Evolutionary conservation across 352 stramenopile species (phyloP), one percentile per base, ranked within the genome.

Genomic region (Albugo laibachii): DNA sequence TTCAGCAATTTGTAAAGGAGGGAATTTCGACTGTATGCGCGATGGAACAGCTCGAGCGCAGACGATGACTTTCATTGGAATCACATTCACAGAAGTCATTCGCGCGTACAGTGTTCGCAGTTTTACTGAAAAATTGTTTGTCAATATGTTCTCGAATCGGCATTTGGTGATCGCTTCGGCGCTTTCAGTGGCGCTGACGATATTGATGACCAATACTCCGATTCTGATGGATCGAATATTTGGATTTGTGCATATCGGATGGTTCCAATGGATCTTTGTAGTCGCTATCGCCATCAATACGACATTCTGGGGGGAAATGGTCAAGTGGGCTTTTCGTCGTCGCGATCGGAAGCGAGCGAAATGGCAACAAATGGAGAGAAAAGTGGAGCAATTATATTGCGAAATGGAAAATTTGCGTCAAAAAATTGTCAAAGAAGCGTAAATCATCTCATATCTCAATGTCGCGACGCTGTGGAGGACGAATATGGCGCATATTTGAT

Each of bases 401-500:
- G 73, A 85, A 50, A 73, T 85, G 24, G 24, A 31, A 31, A 31
- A 8, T 31, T 10, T 31, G 24, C 24, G 24, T 31, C 24, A 31
- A 8, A 31, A 31, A 31, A 10, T 10, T 8, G 24, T 31, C 24
- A 8, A 31, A 31, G 24, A 31, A 31, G 3, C 3, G 8, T 8
- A 31, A 31, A 10, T 3, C 24, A 31, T n/a, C 24, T 31, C 24
- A 97, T 41, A 96, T 95, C 55, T 97, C 84, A 55, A 97, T 95
- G 55, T 93, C 68, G 31, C 64, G 66, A 49, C 73, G 79, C 60
- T 94, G 69, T 2, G 87, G 87, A 40, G 73, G 47, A 10, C 82
- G 68, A 19, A 94, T 96, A 53, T 97, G 87, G 20, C 88, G 82
- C 88, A 96, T 95, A 3, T 72, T 94, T 1, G 71, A 80, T 18